Percentiles rank a stretch among this genome's conserved stretches.
phyloP scores from a whole-genome alignment of 257 asterid genomes.

The Solanum peruvianum region DNA sequence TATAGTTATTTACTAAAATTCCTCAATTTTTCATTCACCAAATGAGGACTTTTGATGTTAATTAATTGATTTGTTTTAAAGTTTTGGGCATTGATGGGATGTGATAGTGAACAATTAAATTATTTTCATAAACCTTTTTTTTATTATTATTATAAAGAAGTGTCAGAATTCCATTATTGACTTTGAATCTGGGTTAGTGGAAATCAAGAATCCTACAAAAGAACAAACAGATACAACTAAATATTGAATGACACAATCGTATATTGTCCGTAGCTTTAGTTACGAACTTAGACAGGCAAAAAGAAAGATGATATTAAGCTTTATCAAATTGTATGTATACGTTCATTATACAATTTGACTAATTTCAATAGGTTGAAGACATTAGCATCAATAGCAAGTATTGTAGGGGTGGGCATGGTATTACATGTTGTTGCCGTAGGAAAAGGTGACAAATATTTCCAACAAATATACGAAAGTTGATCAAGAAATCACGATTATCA shows the following conservation, averaged over 20 bases:
- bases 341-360: neutral
- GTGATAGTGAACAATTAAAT: neutral
- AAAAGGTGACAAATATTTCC: accelerated
- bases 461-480: too few relatives aligned
- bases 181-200: neutral
- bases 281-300: neutral
- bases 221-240: neutral
- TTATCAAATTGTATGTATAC: neutral
- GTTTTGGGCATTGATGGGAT: too few relatives aligned
- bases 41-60: too few relatives aligned
- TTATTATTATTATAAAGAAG: neutral
- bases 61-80: too few relatives aligned
- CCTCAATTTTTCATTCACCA: too few relatives aligned
- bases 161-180: neutral
- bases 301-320: neutral
- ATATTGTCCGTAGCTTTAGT: neutral
- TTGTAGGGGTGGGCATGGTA: neutral
- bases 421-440: too few relatives aligned
- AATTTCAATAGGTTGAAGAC: neutral
- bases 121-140: neutral
- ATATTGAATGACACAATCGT: neutral
- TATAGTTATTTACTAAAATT: too few relatives aligned
- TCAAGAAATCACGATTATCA: too few relatives aligned
- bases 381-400: neutral
- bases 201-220: neutral